Percentiles rank a stretch among this genome's conserved stretches.
phyloP scores from a whole-genome alignment of 169 alveolate genomes.

The Eimeria necatrix region DNA sequence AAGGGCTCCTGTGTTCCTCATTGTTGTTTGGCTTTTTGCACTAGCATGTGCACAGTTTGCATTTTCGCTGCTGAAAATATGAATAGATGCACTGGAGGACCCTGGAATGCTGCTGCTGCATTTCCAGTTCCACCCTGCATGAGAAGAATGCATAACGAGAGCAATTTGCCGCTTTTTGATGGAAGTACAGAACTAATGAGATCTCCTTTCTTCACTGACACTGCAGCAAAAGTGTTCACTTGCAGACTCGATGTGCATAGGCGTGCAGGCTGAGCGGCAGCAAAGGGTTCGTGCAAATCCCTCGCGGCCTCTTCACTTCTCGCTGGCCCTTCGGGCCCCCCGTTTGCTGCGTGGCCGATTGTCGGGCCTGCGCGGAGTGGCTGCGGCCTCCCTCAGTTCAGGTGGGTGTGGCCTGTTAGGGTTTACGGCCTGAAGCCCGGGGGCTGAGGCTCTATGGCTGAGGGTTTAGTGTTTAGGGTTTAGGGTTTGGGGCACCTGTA shows the following conservation, averaged over 20 bases:
- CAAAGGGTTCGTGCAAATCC: not conserved
- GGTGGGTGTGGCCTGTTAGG: not conserved
- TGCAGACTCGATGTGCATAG: not conserved
- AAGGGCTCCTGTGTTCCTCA: no score
- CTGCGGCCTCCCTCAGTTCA: slow-evolving; percentile 36
- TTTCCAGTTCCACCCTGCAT: no score
- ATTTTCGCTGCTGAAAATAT: no score
- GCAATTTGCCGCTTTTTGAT: no score
- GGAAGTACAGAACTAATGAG: no score
- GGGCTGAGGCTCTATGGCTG: not conserved
- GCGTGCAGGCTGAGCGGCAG: slow-evolving; percentile 27
- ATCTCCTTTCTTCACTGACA: no score
- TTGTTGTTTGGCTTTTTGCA: no score
- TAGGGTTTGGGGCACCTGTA: not conserved
- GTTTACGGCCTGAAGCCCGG: not conserved
- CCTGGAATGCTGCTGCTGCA: no score
- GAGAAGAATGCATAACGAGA: no score
- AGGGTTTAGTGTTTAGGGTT: slow-evolving; percentile 3
- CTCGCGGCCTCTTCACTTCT: not conserved
- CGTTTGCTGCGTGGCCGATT: slow-evolving; percentile 2
- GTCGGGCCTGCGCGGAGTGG: slow-evolving; percentile 67
- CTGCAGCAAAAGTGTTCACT: no score
- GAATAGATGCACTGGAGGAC: no score
- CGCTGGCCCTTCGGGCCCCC: slow-evolving; percentile 69
- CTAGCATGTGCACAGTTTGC: no score